phyloP scores from a whole-genome alignment of 176 grass and related monocot species.

The Zoysia pacifica region DNA sequence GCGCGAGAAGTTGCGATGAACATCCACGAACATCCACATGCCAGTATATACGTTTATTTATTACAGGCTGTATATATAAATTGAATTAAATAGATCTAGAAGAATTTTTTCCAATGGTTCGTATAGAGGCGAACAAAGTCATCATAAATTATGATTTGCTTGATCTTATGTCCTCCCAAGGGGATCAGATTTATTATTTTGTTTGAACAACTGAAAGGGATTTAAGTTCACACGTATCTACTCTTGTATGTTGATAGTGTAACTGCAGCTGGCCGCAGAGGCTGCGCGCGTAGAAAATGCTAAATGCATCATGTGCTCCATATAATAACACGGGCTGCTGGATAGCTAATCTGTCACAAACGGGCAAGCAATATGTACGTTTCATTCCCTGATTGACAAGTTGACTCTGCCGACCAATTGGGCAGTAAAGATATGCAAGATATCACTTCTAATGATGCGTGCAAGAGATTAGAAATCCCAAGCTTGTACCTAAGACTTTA shows the following conservation, averaged over 20 bases:
- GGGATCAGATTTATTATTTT: no score
- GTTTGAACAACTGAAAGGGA: background rate
- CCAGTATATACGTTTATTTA: background rate
- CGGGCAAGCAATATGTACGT: background rate
- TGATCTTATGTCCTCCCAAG: no score
- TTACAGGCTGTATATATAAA: background rate
- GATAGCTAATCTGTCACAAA: constrained; percentile 23
- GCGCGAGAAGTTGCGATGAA: background rate
- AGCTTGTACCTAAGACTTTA: background rate
- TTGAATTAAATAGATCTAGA: background rate
- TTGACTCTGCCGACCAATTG: background rate
- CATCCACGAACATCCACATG: background rate
- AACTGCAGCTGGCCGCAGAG: background rate
- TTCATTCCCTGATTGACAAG: constrained; percentile 37
- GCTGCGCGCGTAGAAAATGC: constrained; percentile 13
- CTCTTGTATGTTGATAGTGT: background rate
- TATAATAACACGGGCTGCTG: constrained; percentile 20
- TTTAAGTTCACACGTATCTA: constrained; percentile 6
- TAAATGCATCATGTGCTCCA: constrained; percentile 18
- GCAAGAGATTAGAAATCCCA: constrained; percentile 18
- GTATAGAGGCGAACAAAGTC: constrained; percentile 31
- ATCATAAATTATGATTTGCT: background rate
- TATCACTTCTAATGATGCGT: background rate
- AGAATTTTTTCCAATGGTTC: constrained; percentile 36
- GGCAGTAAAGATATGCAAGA: constrained; percentile 3